phyloP scores from a whole-genome alignment of 768 basidiomycete species.

The Naganishia kalamii region DNA sequence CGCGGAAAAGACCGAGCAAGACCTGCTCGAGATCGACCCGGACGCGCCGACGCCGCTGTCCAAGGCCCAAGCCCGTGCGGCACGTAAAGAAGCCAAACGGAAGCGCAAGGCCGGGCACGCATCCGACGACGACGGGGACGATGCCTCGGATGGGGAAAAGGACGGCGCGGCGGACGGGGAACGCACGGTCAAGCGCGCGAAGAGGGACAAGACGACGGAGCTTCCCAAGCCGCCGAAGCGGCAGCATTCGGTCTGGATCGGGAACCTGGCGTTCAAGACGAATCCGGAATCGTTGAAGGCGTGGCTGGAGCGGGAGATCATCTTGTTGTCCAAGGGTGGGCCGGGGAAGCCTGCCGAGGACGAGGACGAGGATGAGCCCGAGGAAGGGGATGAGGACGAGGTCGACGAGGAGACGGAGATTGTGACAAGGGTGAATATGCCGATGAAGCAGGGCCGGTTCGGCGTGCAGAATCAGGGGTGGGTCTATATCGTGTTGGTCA shows the following conservation, averaged over 20 bases:
- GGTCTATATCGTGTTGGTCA: not conserved
- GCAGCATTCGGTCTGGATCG: slow-evolving; percentile 89
- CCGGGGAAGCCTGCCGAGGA: not conserved
- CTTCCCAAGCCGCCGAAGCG: slow-evolving; percentile 51
- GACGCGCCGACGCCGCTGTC: slow-evolving; percentile 37
- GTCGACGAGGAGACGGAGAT: slow-evolving; percentile 5
- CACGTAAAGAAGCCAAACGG: slow-evolving; percentile 36
- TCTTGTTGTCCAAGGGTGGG: slow-evolving; percentile 22
- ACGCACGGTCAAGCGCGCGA: slow-evolving; percentile 37
- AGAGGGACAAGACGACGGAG: slow-evolving; percentile 46
- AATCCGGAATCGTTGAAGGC: slow-evolving; percentile 61
- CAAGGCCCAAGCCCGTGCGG: slow-evolving; percentile 41
- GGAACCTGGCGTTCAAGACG: slow-evolving; percentile 87
- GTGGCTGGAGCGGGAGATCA: slow-evolving; percentile 26
- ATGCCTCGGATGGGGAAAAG: slow-evolving; percentile 3
- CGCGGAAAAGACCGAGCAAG: not conserved
- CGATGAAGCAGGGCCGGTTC: slow-evolving; percentile 56
- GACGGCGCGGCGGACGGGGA: not conserved
- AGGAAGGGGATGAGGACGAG: slow-evolving; percentile 18
- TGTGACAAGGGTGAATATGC: slow-evolving; percentile 58
- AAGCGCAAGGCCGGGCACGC: slow-evolving; percentile 22
- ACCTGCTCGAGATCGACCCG: slow-evolving; percentile 40
- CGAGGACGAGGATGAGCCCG: slow-evolving; percentile 19
- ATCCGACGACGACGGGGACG: slow-evolving; percentile 12
- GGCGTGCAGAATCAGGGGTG: slow-evolving; percentile 37